Conservation (phyloP, 2,329 filamentous ascomycete species). For the Ceratocystis diversiconidia region DNA sequence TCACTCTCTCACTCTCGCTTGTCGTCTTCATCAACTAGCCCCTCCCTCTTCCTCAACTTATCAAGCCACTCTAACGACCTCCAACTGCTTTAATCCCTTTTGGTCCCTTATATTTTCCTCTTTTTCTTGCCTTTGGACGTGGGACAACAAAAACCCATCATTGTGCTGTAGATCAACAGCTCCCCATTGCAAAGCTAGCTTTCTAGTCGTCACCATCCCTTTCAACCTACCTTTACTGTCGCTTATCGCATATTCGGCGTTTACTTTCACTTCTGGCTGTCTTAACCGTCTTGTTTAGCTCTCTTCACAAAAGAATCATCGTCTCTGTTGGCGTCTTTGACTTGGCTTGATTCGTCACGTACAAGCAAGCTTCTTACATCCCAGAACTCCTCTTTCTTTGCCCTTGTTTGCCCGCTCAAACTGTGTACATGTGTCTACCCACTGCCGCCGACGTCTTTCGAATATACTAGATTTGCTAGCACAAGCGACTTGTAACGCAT, state of each 20-base stretch:
- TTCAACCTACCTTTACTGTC: background rate
- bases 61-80: background rate
- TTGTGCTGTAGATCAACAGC: background rate
- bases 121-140: background rate
- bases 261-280: background rate
- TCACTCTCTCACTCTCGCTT: background rate
- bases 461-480: conserved; percentile 28
- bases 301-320: too few species aligned
- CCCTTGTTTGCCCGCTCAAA: background rate
- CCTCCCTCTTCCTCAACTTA: background rate
- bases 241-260: background rate
- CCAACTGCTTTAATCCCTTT: background rate
- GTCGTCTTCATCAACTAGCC: background rate
- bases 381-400: background rate
- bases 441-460: conserved; percentile 26
- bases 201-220: background rate
- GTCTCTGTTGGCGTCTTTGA: too few species aligned
- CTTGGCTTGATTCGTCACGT: background rate
- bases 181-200: background rate
- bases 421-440: conserved; percentile 29
- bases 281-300: background rate
- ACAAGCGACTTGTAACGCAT: conserved; percentile 18
- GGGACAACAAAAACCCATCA: background rate
- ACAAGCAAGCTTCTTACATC: background rate
- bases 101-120: conserved; percentile 3